Evolutionary conservation across 306 rosid genomes (phyloP).

Genomic region (Lotus japonicus): DNA sequence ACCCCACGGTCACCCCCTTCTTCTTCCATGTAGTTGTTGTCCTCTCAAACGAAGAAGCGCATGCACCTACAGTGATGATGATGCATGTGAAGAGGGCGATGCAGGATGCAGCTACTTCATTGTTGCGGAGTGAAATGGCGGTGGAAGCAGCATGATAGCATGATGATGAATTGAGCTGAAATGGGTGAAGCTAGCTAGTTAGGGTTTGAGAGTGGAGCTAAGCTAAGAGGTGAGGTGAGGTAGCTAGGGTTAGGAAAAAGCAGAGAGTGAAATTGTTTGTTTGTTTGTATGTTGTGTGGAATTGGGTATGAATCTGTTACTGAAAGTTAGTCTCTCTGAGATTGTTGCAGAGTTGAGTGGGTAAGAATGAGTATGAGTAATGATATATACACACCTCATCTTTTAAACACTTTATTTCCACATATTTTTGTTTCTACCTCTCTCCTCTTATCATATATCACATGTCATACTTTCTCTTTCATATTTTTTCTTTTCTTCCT

Average conservation of each 20-base stretch:
- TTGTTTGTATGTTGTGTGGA: too few relatives aligned
- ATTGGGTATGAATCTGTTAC: neutral
- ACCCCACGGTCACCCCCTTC: slow-evolving; percentile 68
- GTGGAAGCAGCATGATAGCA: slow-evolving; percentile 12
- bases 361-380: too few relatives aligned
- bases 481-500: too few relatives aligned
- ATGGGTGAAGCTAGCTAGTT: slow-evolving; percentile 30
- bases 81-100: slow-evolving; percentile 8
- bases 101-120: neutral
- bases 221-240: too few relatives aligned
- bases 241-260: slow-evolving; percentile 1
- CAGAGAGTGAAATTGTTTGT: neutral
- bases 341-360: neutral
- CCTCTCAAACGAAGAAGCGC: slow-evolving; percentile 37
- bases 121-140: slow-evolving; percentile 26
- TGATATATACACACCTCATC: too few relatives aligned
- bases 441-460: too few relatives aligned
- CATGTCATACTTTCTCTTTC: too few relatives aligned
- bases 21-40: slow-evolving; percentile 53
- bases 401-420: too few relatives aligned
- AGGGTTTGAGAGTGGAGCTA: slow-evolving; percentile 28
- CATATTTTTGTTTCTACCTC: too few relatives aligned
- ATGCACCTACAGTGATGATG: slow-evolving; percentile 41
- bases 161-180: slow-evolving; percentile 43
- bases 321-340: neutral